A percentile compares a stretch with the other conserved stretches of the same genome.
phyloP scores from a whole-genome alignment of 1,284 basidiomycete genomes.

The Trichosporon sp. region DNA sequence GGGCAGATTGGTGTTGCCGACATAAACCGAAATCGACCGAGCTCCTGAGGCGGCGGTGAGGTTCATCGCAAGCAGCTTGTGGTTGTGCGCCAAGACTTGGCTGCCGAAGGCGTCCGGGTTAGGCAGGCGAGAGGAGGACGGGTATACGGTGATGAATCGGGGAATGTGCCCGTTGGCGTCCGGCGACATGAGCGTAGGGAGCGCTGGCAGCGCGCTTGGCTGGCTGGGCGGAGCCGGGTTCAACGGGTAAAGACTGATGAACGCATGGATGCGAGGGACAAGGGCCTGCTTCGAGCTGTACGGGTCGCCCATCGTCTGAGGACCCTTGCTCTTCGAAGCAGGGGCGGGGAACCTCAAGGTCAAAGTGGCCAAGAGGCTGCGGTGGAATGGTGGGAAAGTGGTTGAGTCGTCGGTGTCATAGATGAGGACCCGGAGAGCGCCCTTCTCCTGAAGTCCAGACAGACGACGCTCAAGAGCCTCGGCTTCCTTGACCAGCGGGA shows the following conservation, averaged over 20 bases:
- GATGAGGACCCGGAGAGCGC: slow-evolving; percentile 44
- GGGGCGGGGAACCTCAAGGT: slow-evolving; percentile 43
- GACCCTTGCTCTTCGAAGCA: slow-evolving; percentile 13
- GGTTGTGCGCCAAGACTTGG: slow-evolving; percentile 41
- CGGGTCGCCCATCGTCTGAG: slow-evolving; percentile 28
- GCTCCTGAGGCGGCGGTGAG: slow-evolving; percentile 31
- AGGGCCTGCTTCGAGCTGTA: slow-evolving; percentile 40
- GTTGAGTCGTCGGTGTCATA: slow-evolving; percentile 46
- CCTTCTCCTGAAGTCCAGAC: slow-evolving; percentile 37
- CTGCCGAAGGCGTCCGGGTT: slow-evolving; percentile 42
- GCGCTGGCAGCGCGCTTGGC: slow-evolving; percentile 41
- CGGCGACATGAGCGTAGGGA: slow-evolving; percentile 41
- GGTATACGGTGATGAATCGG: slow-evolving; percentile 42
- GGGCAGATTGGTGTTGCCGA: slow-evolving; percentile 39
- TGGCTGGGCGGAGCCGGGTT: slow-evolving; percentile 39
- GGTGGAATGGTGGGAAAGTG: slow-evolving; percentile 48
- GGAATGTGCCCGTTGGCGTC: slow-evolving; percentile 25
- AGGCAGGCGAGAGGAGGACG: slow-evolving; percentile 37
- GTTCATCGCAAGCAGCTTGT: slow-evolving; percentile 40
- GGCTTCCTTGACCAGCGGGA: slow-evolving; percentile 45
- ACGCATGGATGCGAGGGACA: slow-evolving; percentile 43
- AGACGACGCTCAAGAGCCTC: slow-evolving; percentile 43
- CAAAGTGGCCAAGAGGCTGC: slow-evolving; percentile 44
- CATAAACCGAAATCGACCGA: slow-evolving; percentile 35
- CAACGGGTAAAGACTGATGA: slow-evolving; percentile 46